Conservation (phyloP, 2,329 filamentous ascomycete genomes). For the Pestalotiopsis sp. region DNA sequence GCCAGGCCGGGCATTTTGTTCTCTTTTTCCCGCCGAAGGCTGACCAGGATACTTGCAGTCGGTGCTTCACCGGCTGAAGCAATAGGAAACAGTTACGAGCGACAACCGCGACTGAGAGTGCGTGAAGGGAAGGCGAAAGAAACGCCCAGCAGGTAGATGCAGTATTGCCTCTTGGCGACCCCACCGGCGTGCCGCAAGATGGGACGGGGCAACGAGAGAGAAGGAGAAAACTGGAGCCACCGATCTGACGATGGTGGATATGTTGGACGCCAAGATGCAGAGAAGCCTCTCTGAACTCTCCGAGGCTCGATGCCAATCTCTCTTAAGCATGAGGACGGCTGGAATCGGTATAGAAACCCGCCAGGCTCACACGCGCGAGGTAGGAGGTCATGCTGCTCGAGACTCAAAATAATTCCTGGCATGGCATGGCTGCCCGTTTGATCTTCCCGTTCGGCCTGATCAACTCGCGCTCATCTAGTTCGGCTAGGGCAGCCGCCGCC, state of each 20-base stretch:
- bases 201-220: neutral
- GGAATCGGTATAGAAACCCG: neutral
- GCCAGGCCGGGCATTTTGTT: too few relatives aligned
- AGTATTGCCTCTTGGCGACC: conserved; percentile 2
- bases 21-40: neutral
- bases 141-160: neutral
- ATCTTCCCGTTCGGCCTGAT: neutral
- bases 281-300: neutral
- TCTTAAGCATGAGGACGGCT: neutral
- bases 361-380: neutral
- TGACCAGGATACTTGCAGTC: neutral
- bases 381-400: neutral
- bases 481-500: neutral
- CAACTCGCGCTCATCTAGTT: neutral
- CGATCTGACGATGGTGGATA: conserved; percentile 9
- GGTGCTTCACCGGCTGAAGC: neutral
- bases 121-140: neutral
- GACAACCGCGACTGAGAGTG: neutral
- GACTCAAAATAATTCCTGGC: neutral
- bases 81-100: neutral
- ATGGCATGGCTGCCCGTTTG: neutral
- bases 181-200: conserved; percentile 2
- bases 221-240: conserved; percentile 3
- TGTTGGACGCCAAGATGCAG: conserved; percentile 1
- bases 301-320: neutral